A percentile compares a stretch with the other conserved stretches of the same genome.
These are phyloP conservation scores for Centaurea solstitialis DNA, from an alignment of 129 eudicot species.

Conservation along the genomic window DNA sequence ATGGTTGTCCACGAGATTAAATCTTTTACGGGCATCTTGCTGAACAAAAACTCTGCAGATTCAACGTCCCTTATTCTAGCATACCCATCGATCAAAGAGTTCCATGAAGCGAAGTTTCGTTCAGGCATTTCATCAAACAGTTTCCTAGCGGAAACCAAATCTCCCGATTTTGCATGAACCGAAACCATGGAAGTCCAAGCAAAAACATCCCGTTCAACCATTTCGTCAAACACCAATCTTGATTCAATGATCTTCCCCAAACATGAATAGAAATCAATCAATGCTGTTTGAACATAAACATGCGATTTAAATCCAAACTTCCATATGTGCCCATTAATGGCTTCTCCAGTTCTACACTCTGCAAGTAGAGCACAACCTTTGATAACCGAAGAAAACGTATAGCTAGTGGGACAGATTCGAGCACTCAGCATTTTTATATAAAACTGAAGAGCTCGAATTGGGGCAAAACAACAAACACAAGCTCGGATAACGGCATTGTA, in stretches of 20 bases:
- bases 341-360: constrained; percentile 47
- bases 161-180: constrained; percentile 54
- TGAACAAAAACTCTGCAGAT: constrained; percentile 60
- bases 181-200: constrained; percentile 69
- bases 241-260: constrained; percentile 43
- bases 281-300: constrained; percentile 64
- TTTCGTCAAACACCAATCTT: constrained; percentile 64
- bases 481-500: constrained; percentile 76
- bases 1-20: constrained; percentile 92
- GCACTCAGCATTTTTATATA: constrained; percentile 59
- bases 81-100: constrained; percentile 71
- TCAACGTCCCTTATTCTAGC: constrained; percentile 58
- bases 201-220: constrained; percentile 64
- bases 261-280: constrained; percentile 73
- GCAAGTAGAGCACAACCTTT: constrained; percentile 50
- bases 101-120: constrained; percentile 66
- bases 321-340: constrained; percentile 67
- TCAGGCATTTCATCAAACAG: constrained; percentile 79
- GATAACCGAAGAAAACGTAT: constrained; percentile 63
- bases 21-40: constrained; percentile 50
- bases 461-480: constrained; percentile 50
- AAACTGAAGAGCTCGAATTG: constrained; percentile 43
- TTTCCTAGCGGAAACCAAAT: constrained; percentile 56
- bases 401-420: constrained; percentile 60
- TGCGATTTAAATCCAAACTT: constrained; percentile 58